phyloP scores from a whole-genome alignment of 2,329 filamentous ascomycete genomes.

The Aureobasidium sp. region DNA sequence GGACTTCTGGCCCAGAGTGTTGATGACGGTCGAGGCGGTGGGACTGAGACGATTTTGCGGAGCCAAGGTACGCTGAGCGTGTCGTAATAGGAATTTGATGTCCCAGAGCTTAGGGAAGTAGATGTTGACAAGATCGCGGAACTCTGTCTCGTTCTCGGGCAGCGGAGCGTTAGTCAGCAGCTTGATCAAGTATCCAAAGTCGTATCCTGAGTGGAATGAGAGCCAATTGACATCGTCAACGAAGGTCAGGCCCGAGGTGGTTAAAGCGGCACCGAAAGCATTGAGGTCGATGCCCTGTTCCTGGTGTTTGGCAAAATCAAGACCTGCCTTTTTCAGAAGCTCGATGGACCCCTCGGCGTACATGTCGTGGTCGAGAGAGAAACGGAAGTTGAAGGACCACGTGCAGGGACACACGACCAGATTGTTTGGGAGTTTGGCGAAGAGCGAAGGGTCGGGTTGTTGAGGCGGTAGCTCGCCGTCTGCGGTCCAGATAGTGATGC shows the following conservation, averaged over 20 bases:
- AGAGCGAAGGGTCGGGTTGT: slow-evolving; percentile 47
- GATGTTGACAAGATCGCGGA: slow-evolving; percentile 78
- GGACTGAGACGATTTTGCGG: slow-evolving; percentile 45
- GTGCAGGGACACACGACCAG: slow-evolving; percentile 70
- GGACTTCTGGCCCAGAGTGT: slow-evolving; percentile 82
- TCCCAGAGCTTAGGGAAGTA: slow-evolving; percentile 94
- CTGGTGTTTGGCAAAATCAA: slow-evolving; percentile 79
- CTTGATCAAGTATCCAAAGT: slow-evolving; percentile 96
- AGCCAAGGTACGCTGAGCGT: slow-evolving; percentile 53
- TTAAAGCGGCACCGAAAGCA: slow-evolving; percentile 82
- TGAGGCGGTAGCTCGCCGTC: slow-evolving; percentile 81
- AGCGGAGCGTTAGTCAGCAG: slow-evolving; percentile 76
- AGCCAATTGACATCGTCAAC: slow-evolving; percentile 90
- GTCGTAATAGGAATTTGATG: slow-evolving; percentile 95
- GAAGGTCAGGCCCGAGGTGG: slow-evolving; percentile 84
- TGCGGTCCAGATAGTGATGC: slow-evolving; percentile 85
- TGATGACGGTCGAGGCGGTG: slow-evolving; percentile 64
- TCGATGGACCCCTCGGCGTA: slow-evolving; percentile 93
- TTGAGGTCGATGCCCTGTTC: slow-evolving; percentile 84
- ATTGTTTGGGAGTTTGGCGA: slow-evolving; percentile 44
- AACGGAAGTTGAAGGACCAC: slow-evolving; percentile 99
- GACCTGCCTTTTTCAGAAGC: slow-evolving; percentile 82
- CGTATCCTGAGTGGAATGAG: slow-evolving; percentile 95
- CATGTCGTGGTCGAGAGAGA: slow-evolving; percentile 93
- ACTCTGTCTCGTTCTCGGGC: slow-evolving; percentile 83